A percentile compares a stretch with the other conserved stretches of the same genome.
These are phyloP conservation scores for Alternaria ethzedia DNA, from an alignment of 2,329 filamentous ascomycete species.

Conservation along the genomic window DNA sequence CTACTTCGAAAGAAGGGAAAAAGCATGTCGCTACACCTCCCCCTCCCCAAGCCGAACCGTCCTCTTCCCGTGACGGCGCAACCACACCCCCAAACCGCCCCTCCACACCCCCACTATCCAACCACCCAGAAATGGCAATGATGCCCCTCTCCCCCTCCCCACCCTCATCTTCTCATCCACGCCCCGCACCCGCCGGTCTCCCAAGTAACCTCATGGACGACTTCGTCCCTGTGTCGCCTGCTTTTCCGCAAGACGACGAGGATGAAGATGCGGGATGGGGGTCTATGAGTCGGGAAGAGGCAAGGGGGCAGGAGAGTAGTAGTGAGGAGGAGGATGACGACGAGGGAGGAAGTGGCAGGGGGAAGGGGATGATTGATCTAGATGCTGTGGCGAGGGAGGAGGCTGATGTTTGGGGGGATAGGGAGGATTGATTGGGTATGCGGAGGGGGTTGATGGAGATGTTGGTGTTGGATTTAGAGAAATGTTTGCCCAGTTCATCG, in stretches of 20 bases:
- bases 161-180: slow-evolving; percentile 6
- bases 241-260: slow-evolving; percentile 24
- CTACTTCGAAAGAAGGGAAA: slow-evolving; percentile 5
- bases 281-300: slow-evolving; percentile 37
- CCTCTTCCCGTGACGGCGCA: background rate
- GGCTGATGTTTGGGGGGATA: slow-evolving; percentile 45
- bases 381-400: slow-evolving; percentile 46
- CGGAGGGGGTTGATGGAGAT: background rate
- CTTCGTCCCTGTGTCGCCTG: slow-evolving; percentile 37
- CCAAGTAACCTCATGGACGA: slow-evolving; percentile 45
- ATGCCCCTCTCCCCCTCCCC: slow-evolving; percentile 40
- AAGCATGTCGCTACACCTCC: no score
- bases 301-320: slow-evolving; percentile 13
- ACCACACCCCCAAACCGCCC: slow-evolving; percentile 11
- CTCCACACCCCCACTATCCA: slow-evolving; percentile 17
- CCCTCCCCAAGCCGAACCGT: background rate
- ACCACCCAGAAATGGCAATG: slow-evolving; percentile 40
- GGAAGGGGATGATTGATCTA: slow-evolving; percentile 36
- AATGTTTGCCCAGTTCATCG: background rate
- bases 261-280: slow-evolving; percentile 46
- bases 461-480: accelerated
- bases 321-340: slow-evolving; percentile 27
- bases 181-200: slow-evolving; percentile 30
- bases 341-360: slow-evolving; percentile 14
- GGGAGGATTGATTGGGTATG: slow-evolving; percentile 21